Percentiles rank a stretch among this genome's conserved stretches.
Conservation (phyloP, 2,329 filamentous ascomycete genomes). For the Verticillium alfalfae region DNA sequence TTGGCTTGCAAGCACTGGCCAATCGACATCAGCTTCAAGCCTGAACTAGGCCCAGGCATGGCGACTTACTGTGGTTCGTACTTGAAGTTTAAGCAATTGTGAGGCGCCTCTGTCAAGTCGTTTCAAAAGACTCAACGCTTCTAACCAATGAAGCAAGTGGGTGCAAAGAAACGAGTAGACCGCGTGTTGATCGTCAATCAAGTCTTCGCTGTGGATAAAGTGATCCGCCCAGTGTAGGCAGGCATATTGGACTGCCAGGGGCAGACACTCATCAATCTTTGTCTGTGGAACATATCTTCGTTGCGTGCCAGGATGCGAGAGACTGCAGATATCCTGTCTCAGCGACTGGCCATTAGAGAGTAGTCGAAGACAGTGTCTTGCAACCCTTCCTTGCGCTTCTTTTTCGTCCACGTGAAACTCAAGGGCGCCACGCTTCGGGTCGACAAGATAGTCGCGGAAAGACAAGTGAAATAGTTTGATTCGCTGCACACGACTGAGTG, state of each 20-base stretch:
- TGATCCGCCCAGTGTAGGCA: not conserved
- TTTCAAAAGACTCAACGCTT: not conserved
- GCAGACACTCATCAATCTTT: not conserved
- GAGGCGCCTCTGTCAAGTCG: not conserved
- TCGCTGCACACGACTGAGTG: constrained; percentile 11
- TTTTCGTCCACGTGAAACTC: not conserved
- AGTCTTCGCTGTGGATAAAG: not conserved
- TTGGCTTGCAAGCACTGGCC: not conserved
- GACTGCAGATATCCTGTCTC: not conserved
- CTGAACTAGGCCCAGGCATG: not conserved
- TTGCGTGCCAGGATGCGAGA: not conserved
- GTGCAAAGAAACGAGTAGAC: not conserved
- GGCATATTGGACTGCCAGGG: not conserved
- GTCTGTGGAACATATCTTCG: not conserved
- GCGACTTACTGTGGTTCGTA: not conserved
- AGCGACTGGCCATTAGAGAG: not conserved
- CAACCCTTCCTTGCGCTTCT: not conserved
- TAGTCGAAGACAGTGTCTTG: not conserved
- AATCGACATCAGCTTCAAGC: not conserved
- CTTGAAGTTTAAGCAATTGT: not conserved
- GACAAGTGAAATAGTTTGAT: constrained; percentile 13
- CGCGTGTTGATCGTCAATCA: not conserved
- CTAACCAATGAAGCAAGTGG: not conserved
- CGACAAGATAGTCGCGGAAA: not conserved
- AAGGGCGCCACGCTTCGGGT: not conserved